Conservation (phyloP, 1,284 basidiomycete genomes). For the Ganoderma lingzhi region DNA sequence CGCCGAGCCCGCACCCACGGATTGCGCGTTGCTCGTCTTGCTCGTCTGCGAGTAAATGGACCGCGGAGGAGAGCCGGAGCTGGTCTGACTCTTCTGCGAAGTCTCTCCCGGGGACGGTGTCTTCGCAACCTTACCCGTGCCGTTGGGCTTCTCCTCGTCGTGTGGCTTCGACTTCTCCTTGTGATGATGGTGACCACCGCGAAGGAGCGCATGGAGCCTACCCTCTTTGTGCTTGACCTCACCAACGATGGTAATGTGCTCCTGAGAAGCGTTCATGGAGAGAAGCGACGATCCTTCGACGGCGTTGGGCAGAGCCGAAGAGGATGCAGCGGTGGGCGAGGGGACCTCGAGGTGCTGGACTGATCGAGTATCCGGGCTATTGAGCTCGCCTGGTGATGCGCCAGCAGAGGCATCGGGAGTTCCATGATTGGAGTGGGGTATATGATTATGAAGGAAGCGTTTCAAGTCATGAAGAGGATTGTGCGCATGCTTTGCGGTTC, state of each 20-base stretch:
- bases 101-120: slow-evolving; percentile 40
- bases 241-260: slow-evolving; percentile 26
- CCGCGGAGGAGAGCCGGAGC: slow-evolving; percentile 39
- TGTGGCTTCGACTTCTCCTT: slow-evolving; percentile 30
- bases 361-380: slow-evolving; percentile 40
- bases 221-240: slow-evolving; percentile 34
- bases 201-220: slow-evolving; percentile 38
- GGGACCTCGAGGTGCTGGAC: slow-evolving; percentile 41
- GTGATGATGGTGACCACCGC: slow-evolving; percentile 24
- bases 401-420: slow-evolving; percentile 36
- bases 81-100: slow-evolving; percentile 37
- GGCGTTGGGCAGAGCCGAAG: slow-evolving; percentile 29
- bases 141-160: slow-evolving; percentile 23
- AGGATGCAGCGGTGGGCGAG: slow-evolving; percentile 36
- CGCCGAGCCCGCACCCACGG: slow-evolving; percentile 25
- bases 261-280: slow-evolving; percentile 27
- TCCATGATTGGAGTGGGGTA: slow-evolving; percentile 59
- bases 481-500: slow-evolving; percentile 48
- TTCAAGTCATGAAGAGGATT: slow-evolving; percentile 90
- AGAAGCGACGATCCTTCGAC: slow-evolving; percentile 31
- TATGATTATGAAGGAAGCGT: slow-evolving; percentile 91
- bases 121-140: slow-evolving; percentile 31
- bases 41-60: slow-evolving; percentile 38
- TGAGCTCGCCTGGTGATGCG: slow-evolving; percentile 48
- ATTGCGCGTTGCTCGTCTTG: slow-evolving; percentile 23